Evolutionary conservation across 495 filamentous ascomycete genomes (phyloP), one percentile per base, ranked within the genome.

Genomic region (Penicillium longicatenatum): DNA sequence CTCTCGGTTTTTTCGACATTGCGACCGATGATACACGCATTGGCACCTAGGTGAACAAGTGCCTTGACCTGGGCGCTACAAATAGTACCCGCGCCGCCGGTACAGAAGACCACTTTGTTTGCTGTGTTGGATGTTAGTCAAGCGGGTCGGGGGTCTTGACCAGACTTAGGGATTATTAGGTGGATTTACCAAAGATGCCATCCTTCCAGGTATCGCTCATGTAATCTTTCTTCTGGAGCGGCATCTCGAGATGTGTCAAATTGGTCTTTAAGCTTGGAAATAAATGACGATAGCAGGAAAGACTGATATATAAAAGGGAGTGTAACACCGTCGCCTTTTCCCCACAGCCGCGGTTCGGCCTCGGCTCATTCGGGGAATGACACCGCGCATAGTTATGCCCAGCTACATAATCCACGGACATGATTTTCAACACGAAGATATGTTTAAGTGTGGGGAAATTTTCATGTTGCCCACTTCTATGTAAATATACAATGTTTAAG

Each of bases 81-180:
- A 62, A 98, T 98, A 14, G 91, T 88, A 37, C 94, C 94, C 1
- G 91, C 91, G 51, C 94, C 94, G 41, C 94, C 94, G 26, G 94
- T 98, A 67, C 95, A 95, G 78, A 98, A 93, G 61, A 97, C 82
- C 19, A 98, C 92, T 69, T 94, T 94, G 67, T 90, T 87, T 55
- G 84, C 90, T 93, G 66, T 93, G 66, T 7, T 11, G 43, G 45
- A 43, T 35, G 14, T 10, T 12, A 39, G 44, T 64, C 51, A 69
- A 58, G 35, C 35, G 2, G 24, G 46, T 44, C 17, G 14, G 16
- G 33, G 6, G 6, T 10, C 2, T 19, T 19, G 11, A 14, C n/a
- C 31, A 35, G 10, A 20, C 41, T 44, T 26, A 20, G 50, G 11
- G 30, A 12, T 6, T 6, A 35, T 4, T 21, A 39, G 43, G 12